Percentiles rank a stretch among this genome's conserved stretches.
Evolutionary conservation across 2,329 filamentous ascomycete species (phyloP).

Genomic region (Monosporascus sp.): DNA sequence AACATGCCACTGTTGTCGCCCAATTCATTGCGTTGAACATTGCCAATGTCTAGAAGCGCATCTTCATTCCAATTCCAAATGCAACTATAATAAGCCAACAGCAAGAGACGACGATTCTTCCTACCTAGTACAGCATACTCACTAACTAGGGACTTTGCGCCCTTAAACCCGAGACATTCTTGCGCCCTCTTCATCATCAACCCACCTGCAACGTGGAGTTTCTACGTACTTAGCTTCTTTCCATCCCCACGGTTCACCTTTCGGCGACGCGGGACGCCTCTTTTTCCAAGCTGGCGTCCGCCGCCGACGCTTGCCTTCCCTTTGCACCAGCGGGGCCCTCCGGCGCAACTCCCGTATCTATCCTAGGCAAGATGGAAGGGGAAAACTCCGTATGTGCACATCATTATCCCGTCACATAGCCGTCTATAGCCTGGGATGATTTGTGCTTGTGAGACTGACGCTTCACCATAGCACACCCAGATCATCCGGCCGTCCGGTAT

Average conservation of each 20-base stretch:
- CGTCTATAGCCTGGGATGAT: background rate
- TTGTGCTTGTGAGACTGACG: conserved; percentile 6
- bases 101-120: background rate
- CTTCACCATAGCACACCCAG: conserved; percentile 9
- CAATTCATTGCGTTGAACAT: background rate
- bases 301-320: conserved; percentile 5
- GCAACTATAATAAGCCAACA: background rate
- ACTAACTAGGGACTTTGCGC: background rate
- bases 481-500: conserved; percentile 8
- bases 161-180: background rate
- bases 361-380: conserved; percentile 16
- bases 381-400: conserved; percentile 17
- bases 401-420: background rate
- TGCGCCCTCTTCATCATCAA: background rate
- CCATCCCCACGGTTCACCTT: background rate
- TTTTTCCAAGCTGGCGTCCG: conserved; percentile 2
- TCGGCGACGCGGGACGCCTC: background rate
- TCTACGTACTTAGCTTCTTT: background rate
- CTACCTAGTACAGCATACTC: background rate
- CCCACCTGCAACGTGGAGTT: background rate
- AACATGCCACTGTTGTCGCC: too few relatives aligned
- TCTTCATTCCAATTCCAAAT: background rate
- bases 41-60: background rate
- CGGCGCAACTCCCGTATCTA: background rate
- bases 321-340: conserved; percentile 1